These are phyloP conservation scores for Trichocladium antarcticum DNA, from an alignment of 495 filamentous ascomycete species.

Conservation along the genomic window DNA sequence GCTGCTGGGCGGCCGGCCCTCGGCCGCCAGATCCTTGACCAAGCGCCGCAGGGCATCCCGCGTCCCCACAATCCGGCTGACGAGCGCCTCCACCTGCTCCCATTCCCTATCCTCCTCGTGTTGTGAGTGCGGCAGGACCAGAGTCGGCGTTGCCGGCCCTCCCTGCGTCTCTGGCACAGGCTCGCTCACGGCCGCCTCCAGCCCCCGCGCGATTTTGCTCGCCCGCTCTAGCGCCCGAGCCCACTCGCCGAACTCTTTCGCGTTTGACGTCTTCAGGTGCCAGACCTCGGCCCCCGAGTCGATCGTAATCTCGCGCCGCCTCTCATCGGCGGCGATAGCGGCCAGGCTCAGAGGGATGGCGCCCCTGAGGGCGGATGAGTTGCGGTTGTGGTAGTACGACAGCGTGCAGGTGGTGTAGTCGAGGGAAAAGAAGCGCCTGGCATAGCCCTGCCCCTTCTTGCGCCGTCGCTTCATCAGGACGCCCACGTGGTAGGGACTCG, in stretches of 20 bases:
- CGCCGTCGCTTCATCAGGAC: slow-evolving; percentile 76
- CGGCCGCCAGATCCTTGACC: slow-evolving; percentile 69
- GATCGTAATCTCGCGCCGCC: slow-evolving; percentile 81
- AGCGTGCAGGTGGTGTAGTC: slow-evolving; percentile 85
- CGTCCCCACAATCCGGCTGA: slow-evolving; percentile 73
- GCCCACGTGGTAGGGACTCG: slow-evolving; percentile 57
- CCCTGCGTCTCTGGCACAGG: slow-evolving; percentile 8
- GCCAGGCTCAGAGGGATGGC: slow-evolving; percentile 87
- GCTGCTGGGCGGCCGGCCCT: slow-evolving; percentile 31
- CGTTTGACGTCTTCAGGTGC: slow-evolving; percentile 79
- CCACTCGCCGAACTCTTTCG: slow-evolving; percentile 80
- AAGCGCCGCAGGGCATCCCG: slow-evolving; percentile 77
- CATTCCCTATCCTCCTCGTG: slow-evolving; percentile 69
- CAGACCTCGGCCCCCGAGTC: slow-evolving; percentile 95
- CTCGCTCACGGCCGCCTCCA: slow-evolving; percentile 28
- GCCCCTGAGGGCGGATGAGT: slow-evolving; percentile 79
- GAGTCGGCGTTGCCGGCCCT: slow-evolving; percentile 14
- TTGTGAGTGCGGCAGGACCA: slow-evolving; percentile 17
- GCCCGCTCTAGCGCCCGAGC: slow-evolving; percentile 73
- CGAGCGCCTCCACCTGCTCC: slow-evolving; percentile 68
- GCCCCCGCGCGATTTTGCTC: slow-evolving; percentile 43
- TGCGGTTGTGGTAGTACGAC: slow-evolving; percentile 89
- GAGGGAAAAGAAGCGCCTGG: slow-evolving; percentile 84
- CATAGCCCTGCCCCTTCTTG: slow-evolving; percentile 89
- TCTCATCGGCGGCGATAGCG: slow-evolving; percentile 77